A percentile compares a stretch with the other conserved stretches of the same genome.
These are phyloP conservation scores for Penicillium sp. DNA, from an alignment of 2,329 filamentous ascomycete genomes.

Conservation along the genomic window DNA sequence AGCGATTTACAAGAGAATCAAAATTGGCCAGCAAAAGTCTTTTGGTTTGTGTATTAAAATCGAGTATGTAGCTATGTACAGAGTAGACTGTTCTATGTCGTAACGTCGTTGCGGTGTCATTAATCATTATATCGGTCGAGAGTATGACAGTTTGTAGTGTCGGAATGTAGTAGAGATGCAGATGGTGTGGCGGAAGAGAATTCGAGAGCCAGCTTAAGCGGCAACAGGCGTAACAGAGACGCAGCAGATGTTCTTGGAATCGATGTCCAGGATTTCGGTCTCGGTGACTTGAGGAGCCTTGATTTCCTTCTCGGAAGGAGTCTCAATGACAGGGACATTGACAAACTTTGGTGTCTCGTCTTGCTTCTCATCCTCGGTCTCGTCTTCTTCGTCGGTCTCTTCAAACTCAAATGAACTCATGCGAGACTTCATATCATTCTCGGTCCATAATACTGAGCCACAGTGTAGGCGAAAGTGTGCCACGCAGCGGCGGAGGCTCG, in stretches of 20 bases:
- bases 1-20: neutral
- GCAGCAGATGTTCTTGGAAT: constrained; percentile 26
- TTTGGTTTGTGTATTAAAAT: constrained; percentile 4
- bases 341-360: neutral
- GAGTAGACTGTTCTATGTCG: constrained; percentile 13
- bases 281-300: constrained; percentile 8
- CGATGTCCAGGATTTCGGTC: constrained; percentile 26
- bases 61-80: constrained; percentile 15
- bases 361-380: constrained; percentile 13
- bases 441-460: constrained; percentile 32
- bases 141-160: neutral
- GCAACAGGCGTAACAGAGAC: constrained; percentile 13
- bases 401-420: constrained; percentile 37
- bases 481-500: constrained; percentile 33
- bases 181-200: neutral
- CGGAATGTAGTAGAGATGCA: neutral
- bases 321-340: neutral
- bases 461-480: constrained; percentile 33
- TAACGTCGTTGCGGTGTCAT: constrained; percentile 14
- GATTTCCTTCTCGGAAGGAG: neutral
- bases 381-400: constrained; percentile 29
- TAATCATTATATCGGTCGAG: constrained; percentile 15
- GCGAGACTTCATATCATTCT: constrained; percentile 34
- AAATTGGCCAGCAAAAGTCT: constrained; percentile 15
- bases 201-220: constrained; percentile 3